phyloP scores from a whole-genome alignment of 768 basidiomycete genomes.

The Rhodosporidiobolus sp. region DNA sequence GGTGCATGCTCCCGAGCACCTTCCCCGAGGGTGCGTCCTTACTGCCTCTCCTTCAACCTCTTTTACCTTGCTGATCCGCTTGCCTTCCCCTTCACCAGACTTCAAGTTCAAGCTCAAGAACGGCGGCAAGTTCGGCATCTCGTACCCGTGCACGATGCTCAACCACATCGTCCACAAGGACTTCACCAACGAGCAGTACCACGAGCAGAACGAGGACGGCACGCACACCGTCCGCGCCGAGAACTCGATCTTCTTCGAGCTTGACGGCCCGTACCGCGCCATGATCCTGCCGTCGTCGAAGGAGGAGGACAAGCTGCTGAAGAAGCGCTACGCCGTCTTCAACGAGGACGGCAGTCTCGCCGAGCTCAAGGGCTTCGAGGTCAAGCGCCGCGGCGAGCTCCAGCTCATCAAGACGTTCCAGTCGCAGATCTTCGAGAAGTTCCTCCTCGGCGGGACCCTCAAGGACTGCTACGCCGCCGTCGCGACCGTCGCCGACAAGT shows the following conservation, averaged over 20 bases:
- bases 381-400: slow-evolving; percentile 93
- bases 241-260: slow-evolving; percentile 98
- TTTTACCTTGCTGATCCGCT: no score
- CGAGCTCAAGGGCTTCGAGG: slow-evolving; percentile 97
- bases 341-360: slow-evolving; percentile 97
- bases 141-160: slow-evolving; percentile 98
- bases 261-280: slow-evolving; percentile 96
- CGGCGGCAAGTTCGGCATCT: slow-evolving; percentile 83
- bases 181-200: slow-evolving; percentile 98
- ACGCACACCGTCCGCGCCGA: slow-evolving; percentile 82
- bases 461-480: slow-evolving; percentile 95
- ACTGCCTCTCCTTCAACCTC: background rate
- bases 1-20: slow-evolving; percentile 98
- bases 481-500: slow-evolving; percentile 87
- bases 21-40: slow-evolving; percentile 67
- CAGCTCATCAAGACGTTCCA: slow-evolving; percentile 99
- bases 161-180: slow-evolving; percentile 93
- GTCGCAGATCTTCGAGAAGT: slow-evolving; percentile 95
- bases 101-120: slow-evolving; percentile 87
- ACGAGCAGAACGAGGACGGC: slow-evolving; percentile 75
- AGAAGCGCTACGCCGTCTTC: slow-evolving; percentile 98
- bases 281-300: slow-evolving; percentile 99
- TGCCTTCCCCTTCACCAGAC: slow-evolving; percentile 51
- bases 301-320: slow-evolving; percentile 95
- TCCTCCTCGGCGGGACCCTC: slow-evolving; percentile 84